Evolutionary conservation across 257 asterid species (phyloP), one percentile per base, ranked within the genome.

Genomic region (Salvia rosmarinus): DNA sequence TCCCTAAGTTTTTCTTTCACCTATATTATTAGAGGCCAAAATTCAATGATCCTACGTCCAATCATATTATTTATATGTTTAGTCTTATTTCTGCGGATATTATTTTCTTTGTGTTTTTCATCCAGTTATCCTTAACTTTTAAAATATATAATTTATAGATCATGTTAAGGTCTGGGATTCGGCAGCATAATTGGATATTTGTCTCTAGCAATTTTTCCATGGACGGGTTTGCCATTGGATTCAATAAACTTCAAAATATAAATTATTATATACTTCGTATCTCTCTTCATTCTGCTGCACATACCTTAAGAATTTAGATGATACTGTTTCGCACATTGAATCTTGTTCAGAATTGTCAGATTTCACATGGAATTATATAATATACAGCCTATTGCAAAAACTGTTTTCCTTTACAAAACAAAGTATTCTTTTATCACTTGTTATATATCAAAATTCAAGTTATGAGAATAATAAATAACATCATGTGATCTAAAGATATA

Each of bases 21-120:
- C 74, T 35, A 57, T 17, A 57, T 44, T 3, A 10, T 44, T 3
- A 10, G 25, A 62, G 11, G 16, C 59, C 77, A 16, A 16, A 63
- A 73, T 64, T 63, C 14, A 73, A 73, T 64, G 66, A 16, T 52
- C 77, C 66, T 50, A 40, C 65, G 34, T 49, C 61, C 34, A 40
- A 73, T 62, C 47, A 51, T 39, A 51, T 51, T n/a, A 59, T 8
- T 59, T 14, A 0, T 59, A 54, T 30, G 5, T 32, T 5, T 62
- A 11, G 20, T 10, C 12, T 20, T 61, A 17, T 61, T 37, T 30
- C 58, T 32, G 10, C 17, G 13, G 30, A 60, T 17, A 17, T 17
- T 4, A 4, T 35, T 42, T 5, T 19, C 6, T 61, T 32, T 59
- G 3, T 3, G 34, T 59, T 9, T 59, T 34, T n/a, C 6, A n/a